Conservation (phyloP, 306 rosid species). For the Prunus davidiana region DNA sequence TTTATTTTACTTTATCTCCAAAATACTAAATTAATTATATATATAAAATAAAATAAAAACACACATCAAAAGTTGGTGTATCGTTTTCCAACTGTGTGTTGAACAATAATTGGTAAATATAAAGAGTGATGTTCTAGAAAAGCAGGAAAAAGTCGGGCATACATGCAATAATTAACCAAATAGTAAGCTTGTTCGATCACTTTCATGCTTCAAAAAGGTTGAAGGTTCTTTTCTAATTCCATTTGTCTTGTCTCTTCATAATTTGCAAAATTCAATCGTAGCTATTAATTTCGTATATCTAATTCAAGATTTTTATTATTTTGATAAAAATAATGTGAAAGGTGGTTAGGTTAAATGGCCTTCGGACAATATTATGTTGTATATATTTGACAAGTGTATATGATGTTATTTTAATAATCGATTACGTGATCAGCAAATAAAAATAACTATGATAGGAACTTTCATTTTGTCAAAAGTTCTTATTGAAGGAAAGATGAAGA, state of each 20-base stretch:
- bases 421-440: too few species aligned
- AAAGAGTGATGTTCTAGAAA: background rate
- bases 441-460: too few species aligned
- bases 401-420: too few species aligned
- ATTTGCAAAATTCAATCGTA: background rate
- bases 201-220: background rate
- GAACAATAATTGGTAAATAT: background rate
- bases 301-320: too few species aligned
- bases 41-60: too few species aligned
- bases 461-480: too few species aligned
- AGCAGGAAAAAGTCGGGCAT: background rate
- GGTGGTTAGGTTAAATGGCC: too few species aligned
- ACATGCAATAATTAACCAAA: background rate
- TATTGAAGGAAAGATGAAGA: too few species aligned
- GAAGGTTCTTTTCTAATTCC: background rate
- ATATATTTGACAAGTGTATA: too few species aligned
- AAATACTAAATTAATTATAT: background rate
- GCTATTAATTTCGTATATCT: background rate
- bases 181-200: background rate
- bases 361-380: too few species aligned
- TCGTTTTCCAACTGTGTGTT: conserved; percentile 10
- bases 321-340: too few species aligned
- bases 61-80: conserved; percentile 4
- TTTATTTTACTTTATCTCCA: background rate
- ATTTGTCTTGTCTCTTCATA: background rate